Conservation (phyloP, 2,329 filamentous ascomycete genomes). For the Lachnellula willkommii region DNA sequence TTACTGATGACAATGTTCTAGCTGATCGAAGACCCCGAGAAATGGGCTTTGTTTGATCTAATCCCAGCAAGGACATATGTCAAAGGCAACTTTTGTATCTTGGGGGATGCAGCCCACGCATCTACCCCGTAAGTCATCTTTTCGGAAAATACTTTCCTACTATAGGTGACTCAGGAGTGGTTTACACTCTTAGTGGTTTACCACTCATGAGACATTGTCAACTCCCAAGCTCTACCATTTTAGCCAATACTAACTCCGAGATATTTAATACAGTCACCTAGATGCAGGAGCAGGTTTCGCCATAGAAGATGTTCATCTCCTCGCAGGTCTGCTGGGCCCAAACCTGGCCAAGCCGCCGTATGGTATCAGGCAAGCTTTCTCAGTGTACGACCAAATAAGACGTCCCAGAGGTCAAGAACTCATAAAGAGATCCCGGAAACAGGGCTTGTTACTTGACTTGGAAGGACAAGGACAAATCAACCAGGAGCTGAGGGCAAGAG, state of each 20-base stretch:
- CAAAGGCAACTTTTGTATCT: slow-evolving; percentile 40
- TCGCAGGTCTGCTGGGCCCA: slow-evolving; percentile 50
- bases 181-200: too few species aligned
- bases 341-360: slow-evolving; percentile 11
- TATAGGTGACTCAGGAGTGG: too few species aligned
- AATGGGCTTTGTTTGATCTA: slow-evolving; percentile 54
- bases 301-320: slow-evolving; percentile 48
- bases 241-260: too few species aligned
- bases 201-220: too few species aligned
- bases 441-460: slow-evolving; percentile 25
- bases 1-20: background rate
- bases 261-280: slow-evolving; percentile 34
- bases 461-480: slow-evolving; percentile 1
- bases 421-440: slow-evolving; percentile 36
- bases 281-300: slow-evolving; percentile 51
- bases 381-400: slow-evolving; percentile 35
- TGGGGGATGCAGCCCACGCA: slow-evolving; percentile 55
- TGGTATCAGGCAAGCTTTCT: slow-evolving; percentile 33
- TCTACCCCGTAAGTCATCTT: slow-evolving; percentile 35
- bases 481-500: slow-evolving; percentile 4
- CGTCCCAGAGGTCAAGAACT: slow-evolving; percentile 36
- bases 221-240: too few species aligned
- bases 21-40: slow-evolving; percentile 45
- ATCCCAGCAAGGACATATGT: slow-evolving; percentile 42
- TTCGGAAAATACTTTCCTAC: too few species aligned